Conservation (phyloP, 495 filamentous ascomycete species). For the Xylaria palmicola region DNA sequence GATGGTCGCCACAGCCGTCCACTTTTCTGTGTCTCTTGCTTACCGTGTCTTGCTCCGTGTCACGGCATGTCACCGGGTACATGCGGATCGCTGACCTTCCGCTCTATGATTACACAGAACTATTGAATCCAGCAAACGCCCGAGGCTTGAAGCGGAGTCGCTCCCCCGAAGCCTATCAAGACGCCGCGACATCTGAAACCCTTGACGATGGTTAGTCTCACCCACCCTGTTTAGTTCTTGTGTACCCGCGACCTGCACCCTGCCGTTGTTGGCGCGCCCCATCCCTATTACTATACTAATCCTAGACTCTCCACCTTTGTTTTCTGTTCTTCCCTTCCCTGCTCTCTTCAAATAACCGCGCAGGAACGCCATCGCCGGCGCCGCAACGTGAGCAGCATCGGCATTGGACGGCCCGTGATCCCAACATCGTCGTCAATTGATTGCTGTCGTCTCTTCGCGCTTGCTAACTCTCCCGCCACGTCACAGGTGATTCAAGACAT, state of each 20-base stretch:
- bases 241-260: no score
- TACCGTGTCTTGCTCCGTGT: constrained; percentile 20
- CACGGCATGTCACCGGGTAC: constrained; percentile 20
- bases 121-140: constrained; percentile 40
- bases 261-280: background rate
- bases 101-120: constrained; percentile 32
- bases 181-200: constrained; percentile 56
- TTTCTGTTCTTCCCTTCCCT: background rate
- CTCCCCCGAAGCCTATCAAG: constrained; percentile 76
- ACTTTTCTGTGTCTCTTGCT: constrained; percentile 21
- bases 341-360: background rate
- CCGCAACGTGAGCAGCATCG: background rate
- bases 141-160: constrained; percentile 92
- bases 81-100: constrained; percentile 23
- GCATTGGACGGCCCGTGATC: background rate
- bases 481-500: constrained; percentile 53
- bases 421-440: background rate
- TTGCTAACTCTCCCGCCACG: constrained; percentile 38
- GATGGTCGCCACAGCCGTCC: background rate
- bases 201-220: constrained; percentile 80
- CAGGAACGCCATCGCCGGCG: background rate
- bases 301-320: background rate
- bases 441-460: constrained; percentile 14
- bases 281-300: background rate
- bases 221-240: constrained; percentile 36